Evolutionary conservation across 2,329 filamentous ascomycete genomes (phyloP).

Genomic region (Alternaria tenuissima): DNA sequence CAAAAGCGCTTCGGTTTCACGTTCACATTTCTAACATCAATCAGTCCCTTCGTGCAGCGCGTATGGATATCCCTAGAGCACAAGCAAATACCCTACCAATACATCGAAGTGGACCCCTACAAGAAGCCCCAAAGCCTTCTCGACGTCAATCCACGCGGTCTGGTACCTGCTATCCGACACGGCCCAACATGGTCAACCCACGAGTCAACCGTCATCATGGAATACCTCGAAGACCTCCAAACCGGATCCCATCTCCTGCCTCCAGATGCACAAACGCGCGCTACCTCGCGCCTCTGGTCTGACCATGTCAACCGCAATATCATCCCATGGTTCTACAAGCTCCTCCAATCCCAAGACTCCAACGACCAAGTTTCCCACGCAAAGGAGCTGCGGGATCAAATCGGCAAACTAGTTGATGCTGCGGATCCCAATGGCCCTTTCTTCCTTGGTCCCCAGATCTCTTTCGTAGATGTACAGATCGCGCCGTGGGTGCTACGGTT

Average conservation of each 20-base stretch:
- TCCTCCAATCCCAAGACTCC: conserved; percentile 71
- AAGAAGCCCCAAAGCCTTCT: conserved; percentile 74
- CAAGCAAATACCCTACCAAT: conserved; percentile 82
- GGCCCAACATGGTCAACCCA: conserved; percentile 79
- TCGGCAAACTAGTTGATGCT: conserved; percentile 67
- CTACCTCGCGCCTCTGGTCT: conserved; percentile 79
- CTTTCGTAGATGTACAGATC: conserved; percentile 77
- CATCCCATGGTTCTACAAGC: conserved; percentile 77
- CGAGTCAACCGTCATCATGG: conserved; percentile 82
- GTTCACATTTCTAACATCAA: conserved; percentile 17
- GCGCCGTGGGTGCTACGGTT: conserved; percentile 78
- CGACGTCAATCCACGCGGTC: conserved; percentile 77
- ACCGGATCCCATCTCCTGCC: conserved; percentile 70
- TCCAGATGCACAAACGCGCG: conserved; percentile 70
- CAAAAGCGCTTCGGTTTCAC: conserved; percentile 21
- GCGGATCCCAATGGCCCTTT: conserved; percentile 71
- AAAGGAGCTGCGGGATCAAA: conserved; percentile 70
- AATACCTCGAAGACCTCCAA: conserved; percentile 85
- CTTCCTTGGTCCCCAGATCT: conserved; percentile 67
- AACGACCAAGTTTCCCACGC: conserved; percentile 66
- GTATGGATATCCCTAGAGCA: conserved; percentile 89
- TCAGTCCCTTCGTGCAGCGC: conserved; percentile 81
- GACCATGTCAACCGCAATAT: conserved; percentile 83
- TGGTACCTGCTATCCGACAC: conserved; percentile 79
- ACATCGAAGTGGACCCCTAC: conserved; percentile 85